A percentile compares a stretch with the other conserved stretches of the same genome.
These are phyloP conservation scores for Calonectria hongkongensis DNA, from an alignment of 2,329 filamentous ascomycete species.

Conservation along the genomic window DNA sequence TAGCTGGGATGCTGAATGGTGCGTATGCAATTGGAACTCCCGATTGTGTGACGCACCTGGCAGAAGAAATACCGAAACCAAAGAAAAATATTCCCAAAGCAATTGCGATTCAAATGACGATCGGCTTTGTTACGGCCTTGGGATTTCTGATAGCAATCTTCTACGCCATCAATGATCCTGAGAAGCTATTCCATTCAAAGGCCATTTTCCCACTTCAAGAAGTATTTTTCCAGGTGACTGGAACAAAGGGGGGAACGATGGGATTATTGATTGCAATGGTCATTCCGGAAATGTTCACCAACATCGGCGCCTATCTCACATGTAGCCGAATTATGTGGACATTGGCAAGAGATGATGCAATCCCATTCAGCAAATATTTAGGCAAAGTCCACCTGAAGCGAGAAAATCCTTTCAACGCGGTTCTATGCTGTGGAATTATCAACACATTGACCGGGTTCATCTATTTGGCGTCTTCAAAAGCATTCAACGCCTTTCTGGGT, in stretches of 20 bases:
- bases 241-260: constrained; percentile 68
- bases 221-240: constrained; percentile 77
- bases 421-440: constrained; percentile 63
- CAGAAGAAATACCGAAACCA: constrained; percentile 76
- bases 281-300: constrained; percentile 59
- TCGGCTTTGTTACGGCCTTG: constrained; percentile 71
- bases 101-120: constrained; percentile 69
- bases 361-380: constrained; percentile 55
- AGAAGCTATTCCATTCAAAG: constrained; percentile 66
- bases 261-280: constrained; percentile 67
- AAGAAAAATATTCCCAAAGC: constrained; percentile 72
- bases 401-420: constrained; percentile 67
- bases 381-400: constrained; percentile 54
- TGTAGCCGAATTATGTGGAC: constrained; percentile 63
- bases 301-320: constrained; percentile 61
- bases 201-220: constrained; percentile 77
- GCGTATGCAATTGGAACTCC: constrained; percentile 80
- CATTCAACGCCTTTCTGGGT: constrained; percentile 80
- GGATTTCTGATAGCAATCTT: constrained; percentile 72
- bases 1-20: constrained; percentile 72
- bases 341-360: constrained; percentile 62
- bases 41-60: constrained; percentile 78
- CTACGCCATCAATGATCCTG: constrained; percentile 74
- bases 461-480: constrained; percentile 79
- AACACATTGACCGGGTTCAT: constrained; percentile 76